Percentiles rank a stretch among this genome's conserved stretches.
Evolutionary conservation across 1,139 yeast species (phyloP).

Genomic region (Spencermartinsiella ligniputridi): DNA sequence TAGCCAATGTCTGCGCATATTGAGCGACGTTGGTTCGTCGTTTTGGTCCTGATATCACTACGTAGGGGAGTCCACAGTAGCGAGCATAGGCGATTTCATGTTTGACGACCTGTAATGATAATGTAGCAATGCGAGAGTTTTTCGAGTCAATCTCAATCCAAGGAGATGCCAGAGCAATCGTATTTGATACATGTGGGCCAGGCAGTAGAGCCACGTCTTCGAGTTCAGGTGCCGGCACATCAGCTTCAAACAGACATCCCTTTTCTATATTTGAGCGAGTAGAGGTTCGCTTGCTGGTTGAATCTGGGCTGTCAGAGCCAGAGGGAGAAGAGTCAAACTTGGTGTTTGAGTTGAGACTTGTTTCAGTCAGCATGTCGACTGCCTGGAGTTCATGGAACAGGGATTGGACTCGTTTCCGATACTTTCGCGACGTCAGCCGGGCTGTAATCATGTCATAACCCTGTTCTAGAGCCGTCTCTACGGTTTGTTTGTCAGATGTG

Average conservation of each 20-base stretch:
- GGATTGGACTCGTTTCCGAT: constrained; percentile 29
- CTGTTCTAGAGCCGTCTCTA: constrained; percentile 30
- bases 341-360: constrained; percentile 5
- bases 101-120: constrained; percentile 49
- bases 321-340: constrained; percentile 2
- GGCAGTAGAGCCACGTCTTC: constrained; percentile 34
- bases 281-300: neutral
- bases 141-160: constrained; percentile 61
- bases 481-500: constrained; percentile 27
- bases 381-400: constrained; percentile 23
- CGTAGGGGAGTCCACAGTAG: constrained; percentile 48
- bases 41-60: constrained; percentile 58
- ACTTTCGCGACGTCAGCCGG: constrained; percentile 32
- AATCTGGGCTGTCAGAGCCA: constrained; percentile 7
- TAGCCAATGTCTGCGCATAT: constrained; percentile 42
- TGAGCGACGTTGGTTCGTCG: constrained; percentile 48
- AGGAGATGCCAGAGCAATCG: constrained; percentile 53
- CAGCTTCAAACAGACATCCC: constrained; percentile 5
- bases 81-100: constrained; percentile 58
- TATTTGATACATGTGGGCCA: constrained; percentile 36
- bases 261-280: constrained; percentile 1
- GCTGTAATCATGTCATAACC: constrained; percentile 38
- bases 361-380: neutral
- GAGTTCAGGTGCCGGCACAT: constrained; percentile 22
- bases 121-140: constrained; percentile 44